phyloP scores from a whole-genome alignment of 2,329 filamentous ascomycete genomes.

The Fusarium ramigenum region DNA sequence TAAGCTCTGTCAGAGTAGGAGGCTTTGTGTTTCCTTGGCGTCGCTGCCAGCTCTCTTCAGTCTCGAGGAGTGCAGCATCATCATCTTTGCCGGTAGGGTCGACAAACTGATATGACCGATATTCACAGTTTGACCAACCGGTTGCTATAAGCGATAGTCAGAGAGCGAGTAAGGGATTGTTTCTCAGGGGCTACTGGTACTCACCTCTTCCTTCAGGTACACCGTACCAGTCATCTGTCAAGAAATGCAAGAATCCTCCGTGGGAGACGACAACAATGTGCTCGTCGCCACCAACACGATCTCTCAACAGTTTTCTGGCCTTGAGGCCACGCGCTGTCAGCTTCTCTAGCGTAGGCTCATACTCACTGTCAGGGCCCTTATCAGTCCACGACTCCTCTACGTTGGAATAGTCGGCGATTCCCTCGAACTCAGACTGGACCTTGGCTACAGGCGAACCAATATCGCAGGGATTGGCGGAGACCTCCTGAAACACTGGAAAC shows the following conservation, averaged over 20 bases:
- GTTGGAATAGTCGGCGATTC: conserved; percentile 68
- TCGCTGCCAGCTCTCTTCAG: conserved; percentile 56
- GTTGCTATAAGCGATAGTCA: conserved; percentile 62
- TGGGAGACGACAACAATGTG: conserved; percentile 83
- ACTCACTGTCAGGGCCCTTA: conserved; percentile 61
- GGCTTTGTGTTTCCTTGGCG: conserved; percentile 53
- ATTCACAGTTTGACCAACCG: conserved; percentile 79
- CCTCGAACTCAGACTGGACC: conserved; percentile 69
- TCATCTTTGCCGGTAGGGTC: conserved; percentile 60
- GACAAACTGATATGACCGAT: conserved; percentile 72
- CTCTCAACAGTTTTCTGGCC: conserved; percentile 67
- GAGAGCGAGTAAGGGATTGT: background rate
- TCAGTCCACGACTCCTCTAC: conserved; percentile 76
- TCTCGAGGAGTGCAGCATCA: conserved; percentile 59
- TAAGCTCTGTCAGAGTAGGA: conserved; percentile 58
- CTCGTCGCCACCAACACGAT: conserved; percentile 60
- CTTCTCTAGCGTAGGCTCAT: conserved; percentile 59
- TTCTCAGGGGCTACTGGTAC: conserved; percentile 26
- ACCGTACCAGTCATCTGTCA: conserved; percentile 83
- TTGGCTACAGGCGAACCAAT: conserved; percentile 68
- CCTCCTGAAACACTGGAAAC: conserved; percentile 82
- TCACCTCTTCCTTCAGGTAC: conserved; percentile 55
- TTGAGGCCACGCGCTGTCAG: conserved; percentile 69
- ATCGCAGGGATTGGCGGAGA: conserved; percentile 78
- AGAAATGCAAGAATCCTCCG: conserved; percentile 84